Evolutionary conservation across 768 basidiomycete genomes (phyloP).

Genomic region (Leccinellum rugosiceps): DNA sequence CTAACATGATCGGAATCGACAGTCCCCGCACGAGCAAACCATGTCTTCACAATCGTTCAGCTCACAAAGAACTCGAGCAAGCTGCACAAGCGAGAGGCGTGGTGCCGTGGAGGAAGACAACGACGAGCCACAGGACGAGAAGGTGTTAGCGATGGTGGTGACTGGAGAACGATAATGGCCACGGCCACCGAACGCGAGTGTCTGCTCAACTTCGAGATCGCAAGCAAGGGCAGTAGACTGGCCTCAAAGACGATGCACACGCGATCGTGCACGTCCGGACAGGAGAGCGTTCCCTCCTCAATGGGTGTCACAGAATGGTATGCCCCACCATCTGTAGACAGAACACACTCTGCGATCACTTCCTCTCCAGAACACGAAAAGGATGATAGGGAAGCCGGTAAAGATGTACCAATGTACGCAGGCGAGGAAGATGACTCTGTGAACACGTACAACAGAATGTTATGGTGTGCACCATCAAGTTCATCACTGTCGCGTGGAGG

Average conservation of each 20-base stretch:
- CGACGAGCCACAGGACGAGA: background rate
- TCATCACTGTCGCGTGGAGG: background rate
- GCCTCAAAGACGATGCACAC: background rate
- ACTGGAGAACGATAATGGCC: background rate
- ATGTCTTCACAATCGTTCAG: background rate
- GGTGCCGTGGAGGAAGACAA: background rate
- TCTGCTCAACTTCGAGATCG: background rate
- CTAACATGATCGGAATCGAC: background rate
- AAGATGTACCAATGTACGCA: background rate
- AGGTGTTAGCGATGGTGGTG: background rate
- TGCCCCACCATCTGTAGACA: background rate
- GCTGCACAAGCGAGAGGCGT: background rate
- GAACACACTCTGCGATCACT: too few species aligned
- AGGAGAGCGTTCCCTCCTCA: background rate
- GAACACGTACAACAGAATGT: conserved; percentile 8
- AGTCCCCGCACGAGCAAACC: background rate
- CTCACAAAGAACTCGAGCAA: background rate
- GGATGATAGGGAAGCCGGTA: background rate
- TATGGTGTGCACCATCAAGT: background rate
- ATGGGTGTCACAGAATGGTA: background rate
- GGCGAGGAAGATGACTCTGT: background rate
- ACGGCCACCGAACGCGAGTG: background rate
- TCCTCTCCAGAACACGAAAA: too few species aligned
- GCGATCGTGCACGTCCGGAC: background rate
- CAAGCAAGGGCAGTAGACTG: background rate